A percentile compares a stretch with the other conserved stretches of the same genome.
These are phyloP conservation scores for Colletotrichum sp. DNA, from an alignment of 2,329 filamentous ascomycete species.

Conservation along the genomic window DNA sequence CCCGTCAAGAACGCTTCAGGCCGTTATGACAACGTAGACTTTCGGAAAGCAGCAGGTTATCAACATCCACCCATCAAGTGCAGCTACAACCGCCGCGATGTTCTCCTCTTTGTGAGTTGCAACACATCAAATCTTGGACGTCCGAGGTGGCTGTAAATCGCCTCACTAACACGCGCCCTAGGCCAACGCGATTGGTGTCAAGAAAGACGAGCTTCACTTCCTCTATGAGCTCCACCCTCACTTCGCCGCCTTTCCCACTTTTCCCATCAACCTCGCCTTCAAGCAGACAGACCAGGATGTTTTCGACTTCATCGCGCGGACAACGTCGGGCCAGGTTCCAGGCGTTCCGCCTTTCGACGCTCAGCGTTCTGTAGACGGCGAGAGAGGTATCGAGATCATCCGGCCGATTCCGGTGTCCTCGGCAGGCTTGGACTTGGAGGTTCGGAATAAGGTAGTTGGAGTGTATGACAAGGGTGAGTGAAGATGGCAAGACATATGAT, in stretches of 20 bases:
- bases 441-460: constrained; percentile 44
- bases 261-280: constrained; percentile 49
- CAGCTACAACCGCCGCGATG: constrained; percentile 47
- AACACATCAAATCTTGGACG: neutral
- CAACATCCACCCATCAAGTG: constrained; percentile 41
- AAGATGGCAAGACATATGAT: neutral
- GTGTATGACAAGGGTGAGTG: constrained; percentile 46
- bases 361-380: constrained; percentile 45
- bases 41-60: constrained; percentile 41
- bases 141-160: neutral
- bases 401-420: constrained; percentile 39
- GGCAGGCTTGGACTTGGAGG: constrained; percentile 40
- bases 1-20: constrained; percentile 41
- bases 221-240: constrained; percentile 48
- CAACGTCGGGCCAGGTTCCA: constrained; percentile 37
- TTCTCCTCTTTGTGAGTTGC: constrained; percentile 41
- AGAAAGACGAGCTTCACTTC: constrained; percentile 46
- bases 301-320: constrained; percentile 43
- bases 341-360: constrained; percentile 45
- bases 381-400: constrained; percentile 43
- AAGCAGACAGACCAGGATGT: constrained; percentile 51
- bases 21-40: constrained; percentile 46
- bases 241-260: constrained; percentile 52
- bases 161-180: constrained; percentile 11
- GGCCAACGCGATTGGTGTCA: constrained; percentile 43